Evolutionary conservation across 176 grass and related monocot species (phyloP), one percentile per base, ranked within the genome.

Genomic region (Eleusine coracana): DNA sequence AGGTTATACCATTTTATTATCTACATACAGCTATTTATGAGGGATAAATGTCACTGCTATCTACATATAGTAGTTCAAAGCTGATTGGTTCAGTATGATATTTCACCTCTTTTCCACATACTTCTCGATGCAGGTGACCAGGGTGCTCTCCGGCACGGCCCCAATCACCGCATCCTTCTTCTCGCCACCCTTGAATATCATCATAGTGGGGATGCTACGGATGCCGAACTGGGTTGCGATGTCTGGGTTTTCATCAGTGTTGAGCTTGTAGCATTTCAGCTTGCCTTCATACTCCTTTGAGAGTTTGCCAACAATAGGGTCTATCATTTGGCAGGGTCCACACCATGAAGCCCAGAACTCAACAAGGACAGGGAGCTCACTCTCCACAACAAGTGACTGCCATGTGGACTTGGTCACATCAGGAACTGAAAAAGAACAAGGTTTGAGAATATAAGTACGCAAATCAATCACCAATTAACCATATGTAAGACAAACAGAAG

Each of bases 271-370:
- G 83, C 84, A 95, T 59, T 90, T 89, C 79, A 96, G 79, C 91
- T 87, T 96, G 31, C 96, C 96, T 56, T 87, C 88, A 25, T 99
- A 99, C 45, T 89, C 89, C 76, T 93, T 92, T 1, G 96, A 95
- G 14, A 99, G 87, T 46, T 96, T 92, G 58, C 76, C 85, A 3
- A 99, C 56, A 25, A 96, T 76, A 7, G 96, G 96, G 14, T 93
- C 91, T 17, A 99, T 92, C 91, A 93, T 92, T 72, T 92, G 81
- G 83, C 96, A 96, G 0, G 96, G 96, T 52, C 93, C 96, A 39
- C 96, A 98, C 96, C 96, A 98, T 11, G 93, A 49, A 16, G 96
- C 93, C 96, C 96, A 96, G 70, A 95, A 96, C 51, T 93, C 74
- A 37, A 99, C 91, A 34, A 99, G 80, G 68, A 93, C 91, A 31